Base-by-base conservation (phyloP, 108 stramenopile species). In the Poteriospumella lacustris region DNA sequence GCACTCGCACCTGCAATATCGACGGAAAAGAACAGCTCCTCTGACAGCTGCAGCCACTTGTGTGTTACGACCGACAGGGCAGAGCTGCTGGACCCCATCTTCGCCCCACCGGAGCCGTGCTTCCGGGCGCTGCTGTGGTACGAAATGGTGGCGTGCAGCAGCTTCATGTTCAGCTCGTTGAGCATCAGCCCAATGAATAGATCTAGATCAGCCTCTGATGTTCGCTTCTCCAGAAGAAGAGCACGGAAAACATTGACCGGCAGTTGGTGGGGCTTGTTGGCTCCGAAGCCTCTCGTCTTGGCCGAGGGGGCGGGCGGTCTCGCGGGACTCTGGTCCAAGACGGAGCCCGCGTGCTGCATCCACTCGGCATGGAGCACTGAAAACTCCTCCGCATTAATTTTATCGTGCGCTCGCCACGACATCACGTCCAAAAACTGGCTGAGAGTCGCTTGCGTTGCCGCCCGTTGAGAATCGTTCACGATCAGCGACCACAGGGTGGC, bases 321-420 rank as follows among this genome's bases (percentile, higher is more conserved):
- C 9, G 60, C 9, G 3, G 28, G 9, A 31, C 29, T 31, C 36
- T 64, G 60, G 15, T 56, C 19, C 24, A 56, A 56, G n/a, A n/a
- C n/a, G n/a, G n/a, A n/a, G n/a, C n/a, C n/a, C 24, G 52, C 15
- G 24, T 15, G 52, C 24, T 56, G 15, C 60, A 64, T 31, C 60
- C 60, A 64, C 36, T 64, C 60, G 3, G 60, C 36, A 34, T 64
- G 36, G 29, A 64, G 31, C 5, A 64, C 9, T 64, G 60, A 64
- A 24, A 64, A 64, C 24, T 64, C 60, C 31, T 64, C 60, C 36
- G 15, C 29, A 12, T 5, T 64, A 24, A 64, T 64, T 9, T 19
- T 64, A 64, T 34, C 60, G 36, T 64, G 15, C 28, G 60, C 15
- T 12, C 60, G 60, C 60, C 60, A 64, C 28, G 28, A 31, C 33